Evolutionary conservation across 768 basidiomycete species (phyloP), one percentile per base, ranked within the genome.

Genomic region (Dacryopinax primogenitus): DNA sequence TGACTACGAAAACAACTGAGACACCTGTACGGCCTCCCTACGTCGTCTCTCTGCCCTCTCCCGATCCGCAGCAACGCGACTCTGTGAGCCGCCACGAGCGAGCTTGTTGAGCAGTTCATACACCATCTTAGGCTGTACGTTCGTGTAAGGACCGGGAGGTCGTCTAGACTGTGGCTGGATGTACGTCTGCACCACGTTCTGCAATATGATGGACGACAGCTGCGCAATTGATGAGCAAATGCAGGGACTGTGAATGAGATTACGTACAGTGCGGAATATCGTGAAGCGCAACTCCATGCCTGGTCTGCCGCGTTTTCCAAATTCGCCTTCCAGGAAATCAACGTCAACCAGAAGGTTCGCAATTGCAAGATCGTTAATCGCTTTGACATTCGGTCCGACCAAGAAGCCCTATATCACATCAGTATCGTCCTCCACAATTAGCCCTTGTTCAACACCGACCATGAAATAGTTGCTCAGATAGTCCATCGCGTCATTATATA

Each of bases 281-380:
- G 15, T 30, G 26, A 58, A 58, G 2, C 51, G 51, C 3, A 58
- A 30, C 30, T 58, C 51, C 51, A 58, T 58, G 26, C 51, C 51
- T 4, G 23, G 51, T 32, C 51, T 26, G 32, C 51, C 51, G 30
- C 51, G 51, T 9, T 58, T 58, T 58, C 51, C 85, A 68, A 94
- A 82, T 70, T 92, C 89, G n/a, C 84, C 84, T 68, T 95, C 91
- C 63, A 97, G 79, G 74, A 94, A 96, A 66, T 86, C 84, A 66
- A 93, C 82, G 72, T 97, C 94, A 58, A 88, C 83, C 63, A 88
- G 77, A 62, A 97, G 81, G 69, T 94, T 95, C 33, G 86, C 83
- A 44, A 96, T 80, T 0, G 90, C 92, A 70, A 89, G 87, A 71
- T 97, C 92, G 71, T 95, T 97, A 79, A 94, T 83, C 77, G 81